These are phyloP conservation scores for Plasmodium coatneyi DNA, from an alignment of 169 alveolate genomes.

Conservation along the genomic window DNA sequence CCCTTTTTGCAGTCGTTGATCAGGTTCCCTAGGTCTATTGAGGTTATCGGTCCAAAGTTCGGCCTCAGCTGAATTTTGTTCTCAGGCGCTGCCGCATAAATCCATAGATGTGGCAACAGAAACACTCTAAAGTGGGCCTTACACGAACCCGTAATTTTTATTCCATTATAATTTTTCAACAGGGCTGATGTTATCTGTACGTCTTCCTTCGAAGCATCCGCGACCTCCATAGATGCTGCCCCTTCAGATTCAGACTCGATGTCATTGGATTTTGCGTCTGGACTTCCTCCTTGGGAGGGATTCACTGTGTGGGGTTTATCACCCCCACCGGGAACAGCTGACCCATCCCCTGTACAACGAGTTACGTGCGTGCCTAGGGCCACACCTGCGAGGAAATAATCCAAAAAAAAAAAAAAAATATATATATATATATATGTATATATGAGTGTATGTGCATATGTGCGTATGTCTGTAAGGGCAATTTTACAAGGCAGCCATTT, in stretches of 20 bases:
- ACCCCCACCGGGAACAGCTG: not conserved
- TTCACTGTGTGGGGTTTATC: not conserved
- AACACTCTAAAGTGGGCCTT: not conserved
- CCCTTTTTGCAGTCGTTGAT: not conserved
- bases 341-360: not conserved
- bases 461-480: too few species aligned
- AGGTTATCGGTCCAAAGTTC: not conserved
- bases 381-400: not conserved
- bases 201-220: not conserved
- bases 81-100: not conserved
- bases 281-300: not conserved
- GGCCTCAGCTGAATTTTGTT: not conserved
- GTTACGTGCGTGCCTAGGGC: not conserved
- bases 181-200: not conserved
- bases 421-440: too few species aligned
- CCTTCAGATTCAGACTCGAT: not conserved
- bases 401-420: not conserved
- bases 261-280: not conserved
- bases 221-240: not conserved
- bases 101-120: not conserved
- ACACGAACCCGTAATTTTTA: constrained; percentile 2
- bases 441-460: too few species aligned
- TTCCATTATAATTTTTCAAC: not conserved
- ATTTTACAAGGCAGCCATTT: not conserved
- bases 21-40: not conserved